Evolutionary conservation across 192 early-diverging fungal species (phyloP).

Genomic region (Rhizoclosmatium globosum): DNA sequence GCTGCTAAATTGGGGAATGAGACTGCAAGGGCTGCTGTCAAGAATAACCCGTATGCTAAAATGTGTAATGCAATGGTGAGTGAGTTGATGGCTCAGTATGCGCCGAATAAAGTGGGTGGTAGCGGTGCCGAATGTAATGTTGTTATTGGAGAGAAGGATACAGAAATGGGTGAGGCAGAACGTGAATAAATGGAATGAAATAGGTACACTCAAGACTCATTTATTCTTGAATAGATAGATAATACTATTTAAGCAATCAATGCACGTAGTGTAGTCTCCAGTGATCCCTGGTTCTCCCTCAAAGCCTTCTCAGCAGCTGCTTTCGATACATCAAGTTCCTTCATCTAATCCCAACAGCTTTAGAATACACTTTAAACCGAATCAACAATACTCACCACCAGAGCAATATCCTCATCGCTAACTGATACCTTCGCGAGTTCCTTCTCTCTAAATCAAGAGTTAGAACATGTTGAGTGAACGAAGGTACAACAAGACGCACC

Average conservation of each 20-base stretch:
- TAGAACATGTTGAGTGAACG: no score
- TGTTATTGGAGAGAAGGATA: no score
- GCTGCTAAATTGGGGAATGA: constrained; percentile 72
- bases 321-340: constrained; percentile 28
- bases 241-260: constrained; percentile 6
- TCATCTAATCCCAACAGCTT: no score
- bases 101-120: background rate
- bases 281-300: constrained; percentile 22
- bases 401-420: constrained; percentile 9
- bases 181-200: no score
- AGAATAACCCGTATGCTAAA: constrained; percentile 78
- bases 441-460: constrained; percentile 11
- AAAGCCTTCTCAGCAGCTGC: constrained; percentile 26
- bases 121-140: no score
- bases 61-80: constrained; percentile 69
- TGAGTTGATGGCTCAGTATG: constrained; percentile 55
- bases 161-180: no score
- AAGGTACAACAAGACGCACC: background rate
- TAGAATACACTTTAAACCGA: no score
- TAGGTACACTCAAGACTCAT: no score
- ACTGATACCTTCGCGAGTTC: constrained; percentile 19
- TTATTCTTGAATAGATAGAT: background rate
- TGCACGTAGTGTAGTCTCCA: constrained; percentile 19
- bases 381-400: constrained; percentile 25
- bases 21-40: constrained; percentile 60